These are phyloP conservation scores for Stromatinia cepivora DNA, from an alignment of 2,329 filamentous ascomycete species.

Conservation along the genomic window DNA sequence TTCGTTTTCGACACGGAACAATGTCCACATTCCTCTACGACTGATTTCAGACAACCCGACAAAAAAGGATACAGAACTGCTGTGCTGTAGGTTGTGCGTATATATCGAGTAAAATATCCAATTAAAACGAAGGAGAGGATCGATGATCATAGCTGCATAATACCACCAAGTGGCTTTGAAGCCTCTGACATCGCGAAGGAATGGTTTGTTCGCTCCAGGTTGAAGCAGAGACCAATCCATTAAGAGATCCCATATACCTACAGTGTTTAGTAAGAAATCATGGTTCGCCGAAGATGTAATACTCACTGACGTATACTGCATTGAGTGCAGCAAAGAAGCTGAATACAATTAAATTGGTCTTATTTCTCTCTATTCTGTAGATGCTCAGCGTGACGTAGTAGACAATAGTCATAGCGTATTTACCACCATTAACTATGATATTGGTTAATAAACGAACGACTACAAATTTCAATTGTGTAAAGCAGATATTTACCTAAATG, in stretches of 20 bases:
- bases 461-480: no score
- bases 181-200: slow-evolving; percentile 75
- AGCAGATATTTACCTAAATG: slow-evolving; percentile 55
- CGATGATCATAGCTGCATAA: slow-evolving; percentile 78
- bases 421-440: slow-evolving; percentile 72
- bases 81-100: slow-evolving; percentile 77
- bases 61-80: slow-evolving; percentile 75
- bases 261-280: neutral
- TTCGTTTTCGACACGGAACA: slow-evolving; percentile 96
- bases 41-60: slow-evolving; percentile 76
- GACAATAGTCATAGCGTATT: slow-evolving; percentile 83
- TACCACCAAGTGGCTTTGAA: slow-evolving; percentile 81
- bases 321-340: slow-evolving; percentile 81
- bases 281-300: no score
- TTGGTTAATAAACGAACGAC: neutral
- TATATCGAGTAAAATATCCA: slow-evolving; percentile 91
- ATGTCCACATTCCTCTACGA: slow-evolving; percentile 85
- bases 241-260: slow-evolving; percentile 85
- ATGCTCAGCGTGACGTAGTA: slow-evolving; percentile 77
- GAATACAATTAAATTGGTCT: slow-evolving; percentile 65
- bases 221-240: slow-evolving; percentile 98
- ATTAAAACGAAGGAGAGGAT: slow-evolving; percentile 84
- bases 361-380: slow-evolving; percentile 70
- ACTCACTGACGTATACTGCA: slow-evolving; percentile 74
- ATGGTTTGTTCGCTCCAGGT: slow-evolving; percentile 63